phyloP scores from a whole-genome alignment of 768 basidiomycete species.

The Leccinum aurantiacum region DNA sequence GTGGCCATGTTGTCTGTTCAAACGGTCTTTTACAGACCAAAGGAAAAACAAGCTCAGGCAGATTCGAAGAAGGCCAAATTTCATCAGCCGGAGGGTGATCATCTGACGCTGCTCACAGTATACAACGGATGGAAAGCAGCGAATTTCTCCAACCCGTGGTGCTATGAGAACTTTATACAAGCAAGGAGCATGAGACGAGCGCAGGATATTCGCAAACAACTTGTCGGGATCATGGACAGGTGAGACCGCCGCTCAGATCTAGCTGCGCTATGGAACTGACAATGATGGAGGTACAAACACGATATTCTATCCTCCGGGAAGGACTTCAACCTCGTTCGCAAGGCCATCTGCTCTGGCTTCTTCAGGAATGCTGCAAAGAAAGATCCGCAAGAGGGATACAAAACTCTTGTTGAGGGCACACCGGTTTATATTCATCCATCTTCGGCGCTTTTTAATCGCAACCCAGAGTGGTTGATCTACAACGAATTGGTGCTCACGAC shows the following conservation, averaged over 20 bases:
- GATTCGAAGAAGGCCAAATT: slow-evolving; percentile 99
- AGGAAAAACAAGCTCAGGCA: slow-evolving; percentile 98
- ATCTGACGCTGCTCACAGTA: slow-evolving; percentile 87
- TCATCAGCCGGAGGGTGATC: slow-evolving; percentile 98
- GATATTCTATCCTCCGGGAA: slow-evolving; percentile 90
- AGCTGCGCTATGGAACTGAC: slow-evolving; percentile 6
- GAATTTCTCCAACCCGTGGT: slow-evolving; percentile 98
- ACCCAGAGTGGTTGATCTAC: slow-evolving; percentile 95
- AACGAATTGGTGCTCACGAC: slow-evolving; percentile 96
- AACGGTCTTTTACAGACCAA: slow-evolving; percentile 97
- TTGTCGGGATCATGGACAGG: slow-evolving; percentile 99
- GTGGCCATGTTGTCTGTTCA: slow-evolving; percentile 98
- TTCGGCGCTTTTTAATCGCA: slow-evolving; percentile 93
- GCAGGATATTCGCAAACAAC: slow-evolving; percentile 96
- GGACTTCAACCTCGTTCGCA: slow-evolving; percentile 90
- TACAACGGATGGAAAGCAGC: slow-evolving; percentile 99
- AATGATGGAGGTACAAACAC: slow-evolving; percentile 78
- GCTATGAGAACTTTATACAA: slow-evolving; percentile 98
- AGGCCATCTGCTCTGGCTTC: slow-evolving; percentile 97
- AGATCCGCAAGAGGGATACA: slow-evolving; percentile 97
- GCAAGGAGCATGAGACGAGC: slow-evolving; percentile 96
- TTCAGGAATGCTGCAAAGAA: slow-evolving; percentile 99
- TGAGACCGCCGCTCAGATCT: slow-evolving; percentile 38
- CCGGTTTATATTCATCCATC: slow-evolving; percentile 99
- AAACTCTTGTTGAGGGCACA: slow-evolving; percentile 96